Base-by-base conservation (phyloP, 2,329 filamentous ascomycete genomes). In the Xylariaceae sp. region DNA sequence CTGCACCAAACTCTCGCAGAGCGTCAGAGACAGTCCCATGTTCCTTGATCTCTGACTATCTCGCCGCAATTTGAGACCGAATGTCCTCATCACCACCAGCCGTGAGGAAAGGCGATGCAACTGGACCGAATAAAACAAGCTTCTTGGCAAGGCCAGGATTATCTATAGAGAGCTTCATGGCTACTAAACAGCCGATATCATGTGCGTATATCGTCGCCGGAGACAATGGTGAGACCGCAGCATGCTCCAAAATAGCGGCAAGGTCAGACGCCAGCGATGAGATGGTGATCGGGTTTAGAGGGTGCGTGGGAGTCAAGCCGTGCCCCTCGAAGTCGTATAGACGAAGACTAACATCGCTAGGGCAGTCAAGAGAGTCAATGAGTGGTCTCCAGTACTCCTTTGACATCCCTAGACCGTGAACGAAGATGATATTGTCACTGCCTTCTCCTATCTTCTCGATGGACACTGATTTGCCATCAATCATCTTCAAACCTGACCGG, bases 321-420 rank as follows among this genome's bases (percentile, higher is more conserved):
- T 54, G 54, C 3, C 54, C 54, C 45, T 56, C 54, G 36, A 54
- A 44, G 31, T 56, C 54, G 18, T 54, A 56, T 4, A 56, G 42
- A 18, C 51, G 54, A 10, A 56, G 48, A 13, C 31, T 46, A 1
- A 38, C 41, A 1, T 18, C 36, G 1, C 36, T 31, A 2, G 42
- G 22, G 6, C 54, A 51, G 6, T 47, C 45, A 6, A 51, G 11
- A 5, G 12, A 31, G 17, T 44, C 34, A 22, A 51, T 51, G 10
- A 56, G 51, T 0, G 54, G 54, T 16, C 36, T 42, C 54, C 54
- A 56, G 13, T 22, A 56, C 3, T 56, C 54, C 28, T 49, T 54
- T 5, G 51, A 51, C 11, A 47, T 51, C 19, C 54, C 54, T 31
- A 54, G 18, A 3, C 54, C 54, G 18, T 56, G 42, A 3, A 43